phyloP scores from a whole-genome alignment of 148 eudicot species.

The Suaeda aralocaspica region DNA sequence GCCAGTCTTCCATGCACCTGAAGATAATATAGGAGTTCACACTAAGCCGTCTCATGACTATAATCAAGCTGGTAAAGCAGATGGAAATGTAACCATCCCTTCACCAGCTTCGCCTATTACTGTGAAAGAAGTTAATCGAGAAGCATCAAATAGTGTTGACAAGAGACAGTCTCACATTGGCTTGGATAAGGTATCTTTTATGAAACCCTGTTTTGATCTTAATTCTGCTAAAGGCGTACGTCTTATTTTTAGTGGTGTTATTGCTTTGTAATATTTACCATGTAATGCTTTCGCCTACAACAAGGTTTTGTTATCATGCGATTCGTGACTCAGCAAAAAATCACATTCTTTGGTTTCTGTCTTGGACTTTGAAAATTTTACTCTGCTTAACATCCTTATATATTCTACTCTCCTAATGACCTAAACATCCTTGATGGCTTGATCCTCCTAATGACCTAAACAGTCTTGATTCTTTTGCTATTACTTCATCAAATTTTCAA shows the following conservation, averaged over 20 bases:
- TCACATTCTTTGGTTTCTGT: no score
- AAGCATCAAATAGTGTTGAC: slow-evolving; percentile 29
- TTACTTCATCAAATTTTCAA: background rate
- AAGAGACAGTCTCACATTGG: slow-evolving; percentile 30
- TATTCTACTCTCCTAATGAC: background rate
- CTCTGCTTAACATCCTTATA: background rate
- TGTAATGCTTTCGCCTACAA: background rate
- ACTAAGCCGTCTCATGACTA: slow-evolving; percentile 22
- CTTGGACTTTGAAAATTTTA: background rate
- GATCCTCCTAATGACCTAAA: background rate
- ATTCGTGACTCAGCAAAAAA: no score
- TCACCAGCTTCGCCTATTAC: slow-evolving; percentile 41
- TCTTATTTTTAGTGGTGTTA: background rate
- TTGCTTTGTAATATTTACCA: background rate
- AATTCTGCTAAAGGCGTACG: background rate
- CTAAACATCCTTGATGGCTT: background rate
- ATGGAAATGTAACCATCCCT: slow-evolving; percentile 30
- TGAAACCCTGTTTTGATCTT: background rate
- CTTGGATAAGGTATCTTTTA: slow-evolving; percentile 38
- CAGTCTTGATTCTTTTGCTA: background rate
- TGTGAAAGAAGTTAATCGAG: slow-evolving; percentile 36
- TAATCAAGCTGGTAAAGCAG: slow-evolving; percentile 29
- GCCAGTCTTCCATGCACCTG: slow-evolving; percentile 29
- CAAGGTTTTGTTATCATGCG: no score
- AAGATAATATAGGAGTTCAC: slow-evolving; percentile 20